Conservation (phyloP, 345 rosid genomes). For the Brassica cretica region DNA sequence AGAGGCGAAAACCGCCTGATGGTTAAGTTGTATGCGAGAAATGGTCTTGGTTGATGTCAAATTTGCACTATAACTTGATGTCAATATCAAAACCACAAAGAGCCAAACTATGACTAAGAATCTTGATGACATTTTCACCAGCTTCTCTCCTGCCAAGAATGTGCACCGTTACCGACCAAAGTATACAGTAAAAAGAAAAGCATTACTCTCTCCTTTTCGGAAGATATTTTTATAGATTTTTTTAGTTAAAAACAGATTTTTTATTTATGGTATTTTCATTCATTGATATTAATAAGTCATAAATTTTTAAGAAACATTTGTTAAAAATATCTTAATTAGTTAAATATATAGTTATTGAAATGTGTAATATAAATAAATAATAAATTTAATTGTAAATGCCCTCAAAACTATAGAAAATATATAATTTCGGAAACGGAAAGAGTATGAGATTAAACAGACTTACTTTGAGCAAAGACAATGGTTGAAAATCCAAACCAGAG, state of each 20-base stretch:
- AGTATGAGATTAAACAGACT: not conserved
- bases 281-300: not conserved
- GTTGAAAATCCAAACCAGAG: constrained; percentile 42
- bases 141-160: constrained; percentile 35
- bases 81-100: constrained; percentile 29
- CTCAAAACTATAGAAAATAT: no score
- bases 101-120: constrained; percentile 15
- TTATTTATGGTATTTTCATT: not conserved
- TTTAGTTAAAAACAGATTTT: no score
- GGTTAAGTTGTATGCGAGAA: constrained; percentile 22
- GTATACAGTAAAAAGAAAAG: not conserved
- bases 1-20: not conserved
- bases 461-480: constrained; percentile 40
- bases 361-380: no score
- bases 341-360: no score
- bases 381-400: no score
- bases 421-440: no score
- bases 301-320: no score
- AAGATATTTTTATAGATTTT: not conserved
- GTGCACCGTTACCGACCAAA: not conserved
- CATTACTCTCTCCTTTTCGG: no score
- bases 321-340: no score
- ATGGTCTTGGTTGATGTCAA: constrained; percentile 30
- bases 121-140: constrained; percentile 27
- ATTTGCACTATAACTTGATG: constrained; percentile 36